Evolutionary conservation across 164 flowering plant species (phyloP).

Genomic region (Vitis vinifera): DNA sequence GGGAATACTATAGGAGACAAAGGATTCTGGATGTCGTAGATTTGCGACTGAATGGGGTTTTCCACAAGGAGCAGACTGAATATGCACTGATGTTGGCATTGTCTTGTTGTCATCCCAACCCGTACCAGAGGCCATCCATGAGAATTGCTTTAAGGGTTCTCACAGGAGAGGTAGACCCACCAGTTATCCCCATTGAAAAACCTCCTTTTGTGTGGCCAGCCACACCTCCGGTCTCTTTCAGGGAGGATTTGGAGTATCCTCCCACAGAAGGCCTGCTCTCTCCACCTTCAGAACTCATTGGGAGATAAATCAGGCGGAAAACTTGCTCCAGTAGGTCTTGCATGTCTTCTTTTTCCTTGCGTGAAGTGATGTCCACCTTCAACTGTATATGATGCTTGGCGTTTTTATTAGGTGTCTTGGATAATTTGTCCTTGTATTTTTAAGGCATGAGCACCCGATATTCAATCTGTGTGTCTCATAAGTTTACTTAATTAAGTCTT

Average conservation of each 20-base stretch:
- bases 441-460: too few relatives aligned
- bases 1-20: conserved; percentile 34
- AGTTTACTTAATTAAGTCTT: too few relatives aligned
- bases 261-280: background rate
- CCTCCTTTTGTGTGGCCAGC: conserved; percentile 59
- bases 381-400: too few relatives aligned
- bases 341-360: too few relatives aligned
- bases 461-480: too few relatives aligned
- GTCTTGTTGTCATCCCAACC: conserved; percentile 66
- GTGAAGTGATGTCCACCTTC: too few relatives aligned
- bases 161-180: conserved; percentile 44
- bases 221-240: conserved; percentile 19
- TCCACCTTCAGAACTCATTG: conserved; percentile 31
- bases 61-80: conserved; percentile 27
- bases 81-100: conserved; percentile 36
- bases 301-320: conserved; percentile 25
- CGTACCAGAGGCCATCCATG: conserved; percentile 52
- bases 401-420: too few relatives aligned
- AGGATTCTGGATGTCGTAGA: conserved; percentile 32
- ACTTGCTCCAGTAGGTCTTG: too few relatives aligned
- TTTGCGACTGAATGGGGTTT: conserved; percentile 21
- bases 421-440: too few relatives aligned
- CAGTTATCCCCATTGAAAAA: conserved; percentile 35
- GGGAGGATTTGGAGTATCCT: background rate
- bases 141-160: conserved; percentile 43